These are phyloP conservation scores for Colletotrichum cordylinicola DNA, from an alignment of 2,329 filamentous ascomycete genomes.

Conservation along the genomic window DNA sequence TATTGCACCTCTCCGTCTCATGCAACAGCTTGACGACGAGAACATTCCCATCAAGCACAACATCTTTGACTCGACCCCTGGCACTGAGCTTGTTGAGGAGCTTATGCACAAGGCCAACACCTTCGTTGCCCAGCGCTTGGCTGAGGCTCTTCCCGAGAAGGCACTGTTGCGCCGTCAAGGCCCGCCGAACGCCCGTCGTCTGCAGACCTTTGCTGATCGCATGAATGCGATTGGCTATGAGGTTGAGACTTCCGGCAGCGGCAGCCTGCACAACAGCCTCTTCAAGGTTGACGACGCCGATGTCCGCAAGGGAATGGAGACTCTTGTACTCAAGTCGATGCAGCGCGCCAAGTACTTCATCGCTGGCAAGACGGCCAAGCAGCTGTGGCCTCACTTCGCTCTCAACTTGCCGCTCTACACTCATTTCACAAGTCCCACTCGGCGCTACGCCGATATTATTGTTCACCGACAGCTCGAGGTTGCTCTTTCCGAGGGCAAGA, in stretches of 20 bases:
- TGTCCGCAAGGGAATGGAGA: slow-evolving; percentile 97
- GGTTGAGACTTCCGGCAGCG: slow-evolving; percentile 88
- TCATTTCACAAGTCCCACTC: slow-evolving; percentile 94
- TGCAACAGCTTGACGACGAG: slow-evolving; percentile 96
- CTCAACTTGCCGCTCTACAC: slow-evolving; percentile 94
- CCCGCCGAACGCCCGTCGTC: slow-evolving; percentile 83
- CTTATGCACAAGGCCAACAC: slow-evolving; percentile 92
- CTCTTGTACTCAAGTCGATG: slow-evolving; percentile 93
- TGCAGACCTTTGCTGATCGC: slow-evolving; percentile 89
- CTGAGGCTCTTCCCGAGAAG: slow-evolving; percentile 83
- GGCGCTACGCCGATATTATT: slow-evolving; percentile 92
- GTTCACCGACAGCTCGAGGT: slow-evolving; percentile 95
- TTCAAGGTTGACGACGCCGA: slow-evolving; percentile 91
- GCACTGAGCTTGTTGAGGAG: slow-evolving; percentile 94
- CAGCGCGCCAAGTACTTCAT: slow-evolving; percentile 95
- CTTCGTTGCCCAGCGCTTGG: slow-evolving; percentile 85
- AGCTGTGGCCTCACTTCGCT: slow-evolving; percentile 86
- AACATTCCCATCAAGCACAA: slow-evolving; percentile 97
- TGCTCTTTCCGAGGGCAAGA: slow-evolving; percentile 78
- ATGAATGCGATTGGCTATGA: slow-evolving; percentile 92
- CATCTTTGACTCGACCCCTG: slow-evolving; percentile 88
- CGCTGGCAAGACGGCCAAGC: slow-evolving; percentile 77
- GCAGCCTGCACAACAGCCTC: slow-evolving; percentile 89
- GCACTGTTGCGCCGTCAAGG: slow-evolving; percentile 88
- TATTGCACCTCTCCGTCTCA: slow-evolving; percentile 83